Evolutionary conservation across 2,329 filamentous ascomycete species (phyloP).

Genomic region (Curvularia eragrostidis): DNA sequence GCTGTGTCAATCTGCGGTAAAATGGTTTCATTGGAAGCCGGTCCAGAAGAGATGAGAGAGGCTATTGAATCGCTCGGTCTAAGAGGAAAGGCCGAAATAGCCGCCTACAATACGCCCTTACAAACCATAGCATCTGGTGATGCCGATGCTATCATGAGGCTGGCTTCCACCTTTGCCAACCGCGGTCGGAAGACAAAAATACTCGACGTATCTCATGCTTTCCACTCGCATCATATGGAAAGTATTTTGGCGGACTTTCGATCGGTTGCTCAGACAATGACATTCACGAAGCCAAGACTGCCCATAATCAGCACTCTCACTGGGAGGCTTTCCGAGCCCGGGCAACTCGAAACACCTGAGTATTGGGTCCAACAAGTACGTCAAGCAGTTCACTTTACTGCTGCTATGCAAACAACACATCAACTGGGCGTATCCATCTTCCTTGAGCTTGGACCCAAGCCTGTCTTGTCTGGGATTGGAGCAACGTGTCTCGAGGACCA

Average conservation of each 20-base stretch:
- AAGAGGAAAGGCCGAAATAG: neutral
- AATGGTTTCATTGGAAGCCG: neutral
- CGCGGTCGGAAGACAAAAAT: neutral
- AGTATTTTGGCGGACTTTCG: neutral
- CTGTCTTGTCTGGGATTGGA: neutral
- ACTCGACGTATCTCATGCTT: neutral
- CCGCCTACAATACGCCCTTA: neutral
- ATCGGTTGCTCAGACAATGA: neutral
- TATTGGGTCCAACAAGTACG: neutral
- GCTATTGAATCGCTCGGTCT: neutral
- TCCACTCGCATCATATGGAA: neutral
- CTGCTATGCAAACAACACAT: neutral
- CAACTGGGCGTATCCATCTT: neutral
- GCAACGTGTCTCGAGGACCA: neutral
- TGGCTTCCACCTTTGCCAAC: neutral
- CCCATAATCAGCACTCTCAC: neutral
- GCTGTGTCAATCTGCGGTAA: neutral
- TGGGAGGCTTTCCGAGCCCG: neutral
- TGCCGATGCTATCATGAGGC: neutral
- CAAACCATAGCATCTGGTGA: neutral
- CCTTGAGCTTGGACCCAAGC: neutral
- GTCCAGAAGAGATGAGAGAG: neutral
- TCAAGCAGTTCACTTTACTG: neutral
- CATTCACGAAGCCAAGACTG: neutral
- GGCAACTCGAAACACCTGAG: neutral